phyloP scores from a whole-genome alignment of 177 flowering plant genomes.

The Tripterygium wilfordii region DNA sequence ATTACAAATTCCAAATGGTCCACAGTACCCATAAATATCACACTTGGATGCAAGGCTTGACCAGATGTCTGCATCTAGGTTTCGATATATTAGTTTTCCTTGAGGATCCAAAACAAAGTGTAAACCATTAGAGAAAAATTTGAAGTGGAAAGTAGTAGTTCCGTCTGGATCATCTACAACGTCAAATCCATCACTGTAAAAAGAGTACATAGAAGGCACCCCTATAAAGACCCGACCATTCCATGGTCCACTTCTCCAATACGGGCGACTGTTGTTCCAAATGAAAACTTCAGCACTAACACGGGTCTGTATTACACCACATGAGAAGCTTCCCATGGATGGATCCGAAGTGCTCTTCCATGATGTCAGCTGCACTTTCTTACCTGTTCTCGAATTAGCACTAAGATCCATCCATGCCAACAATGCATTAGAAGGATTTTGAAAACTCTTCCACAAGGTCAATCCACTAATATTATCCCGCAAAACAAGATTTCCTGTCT shows the following conservation, averaged over 20 bases:
- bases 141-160: background rate
- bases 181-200: constrained; percentile 7
- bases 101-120: constrained; percentile 4
- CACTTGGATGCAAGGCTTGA: constrained; percentile 16
- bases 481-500: constrained; percentile 21
- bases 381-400: constrained; percentile 4
- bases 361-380: constrained; percentile 11
- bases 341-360: constrained; percentile 29
- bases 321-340: constrained; percentile 13
- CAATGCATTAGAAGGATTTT: constrained; percentile 12
- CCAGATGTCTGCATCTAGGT: too few species aligned
- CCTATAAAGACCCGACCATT: constrained; percentile 18
- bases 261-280: constrained; percentile 8
- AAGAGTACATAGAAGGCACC: constrained; percentile 1
- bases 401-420: constrained; percentile 11
- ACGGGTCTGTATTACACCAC: background rate
- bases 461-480: constrained; percentile 1
- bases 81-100: constrained; percentile 6
- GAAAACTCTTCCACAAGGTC: constrained; percentile 29
- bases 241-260: constrained; percentile 22
- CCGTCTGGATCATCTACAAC: constrained; percentile 5
- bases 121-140: background rate
- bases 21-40: constrained; percentile 27
- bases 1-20: constrained; percentile 19
- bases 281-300: constrained; percentile 8